Evolutionary conservation across 2,329 filamentous ascomycete genomes (phyloP).

Genomic region (Tolypocladium cylindrosporum): DNA sequence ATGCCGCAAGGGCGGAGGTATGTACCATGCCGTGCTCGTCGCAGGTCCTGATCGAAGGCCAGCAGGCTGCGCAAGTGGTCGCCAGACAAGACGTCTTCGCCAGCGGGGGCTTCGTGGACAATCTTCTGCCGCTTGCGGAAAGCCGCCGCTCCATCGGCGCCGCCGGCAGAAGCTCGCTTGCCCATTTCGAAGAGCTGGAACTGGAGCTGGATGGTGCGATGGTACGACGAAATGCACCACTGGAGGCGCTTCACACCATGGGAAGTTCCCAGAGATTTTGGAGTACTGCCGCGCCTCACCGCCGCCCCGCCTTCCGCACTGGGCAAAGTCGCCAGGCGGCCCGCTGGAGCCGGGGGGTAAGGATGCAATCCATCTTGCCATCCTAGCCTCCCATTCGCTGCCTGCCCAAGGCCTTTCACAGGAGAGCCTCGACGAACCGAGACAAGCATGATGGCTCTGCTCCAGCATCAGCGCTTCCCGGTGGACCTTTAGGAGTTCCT

Average conservation of each 20-base stretch:
- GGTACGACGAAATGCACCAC: background rate
- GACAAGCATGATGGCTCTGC: conserved; percentile 14
- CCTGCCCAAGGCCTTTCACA: background rate
- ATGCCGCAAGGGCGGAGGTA: background rate
- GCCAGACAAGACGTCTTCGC: conserved; percentile 51
- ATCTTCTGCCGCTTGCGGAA: conserved; percentile 45
- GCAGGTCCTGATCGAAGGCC: conserved; percentile 59
- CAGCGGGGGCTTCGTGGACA: conserved; percentile 45
- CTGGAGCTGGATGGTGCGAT: background rate
- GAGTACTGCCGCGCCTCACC: conserved; percentile 24
- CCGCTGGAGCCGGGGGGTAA: background rate
- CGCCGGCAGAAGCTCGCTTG: conserved; percentile 31
- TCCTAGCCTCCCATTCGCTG: background rate
- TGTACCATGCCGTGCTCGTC: conserved; percentile 55
- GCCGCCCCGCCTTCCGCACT: conserved; percentile 17
- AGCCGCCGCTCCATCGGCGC: conserved; percentile 27
- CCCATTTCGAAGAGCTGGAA: conserved; percentile 22
- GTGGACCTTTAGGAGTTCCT: background rate
- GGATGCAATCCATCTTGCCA: background rate
- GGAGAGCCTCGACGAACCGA: conserved; percentile 8
- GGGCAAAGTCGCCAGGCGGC: background rate
- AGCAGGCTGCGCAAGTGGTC: conserved; percentile 61
- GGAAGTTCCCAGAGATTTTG: conserved; percentile 20
- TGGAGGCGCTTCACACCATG: background rate
- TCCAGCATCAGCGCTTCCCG: conserved; percentile 6